Conservation (phyloP, 2,329 filamentous ascomycete genomes). For the Didymella keratinophila region DNA sequence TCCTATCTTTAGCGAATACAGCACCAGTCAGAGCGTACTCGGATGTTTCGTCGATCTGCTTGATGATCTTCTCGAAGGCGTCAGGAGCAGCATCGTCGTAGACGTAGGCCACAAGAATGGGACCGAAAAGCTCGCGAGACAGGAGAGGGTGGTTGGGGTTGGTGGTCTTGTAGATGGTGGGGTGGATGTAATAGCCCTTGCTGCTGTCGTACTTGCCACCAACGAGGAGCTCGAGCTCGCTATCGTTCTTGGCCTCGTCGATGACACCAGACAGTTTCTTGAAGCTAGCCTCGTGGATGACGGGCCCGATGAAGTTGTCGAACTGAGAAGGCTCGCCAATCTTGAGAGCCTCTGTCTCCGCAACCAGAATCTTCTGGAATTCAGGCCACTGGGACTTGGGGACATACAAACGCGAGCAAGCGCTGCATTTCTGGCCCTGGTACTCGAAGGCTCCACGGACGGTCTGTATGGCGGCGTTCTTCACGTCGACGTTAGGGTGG, state of each 20-base stretch:
- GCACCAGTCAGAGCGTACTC: slow-evolving; percentile 82
- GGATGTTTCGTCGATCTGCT: slow-evolving; percentile 72
- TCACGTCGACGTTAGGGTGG: slow-evolving; percentile 77
- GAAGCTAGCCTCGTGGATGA: slow-evolving; percentile 84
- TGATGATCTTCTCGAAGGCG: slow-evolving; percentile 67
- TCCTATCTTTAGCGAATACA: slow-evolving; percentile 75
- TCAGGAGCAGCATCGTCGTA: slow-evolving; percentile 72
- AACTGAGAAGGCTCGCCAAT: slow-evolving; percentile 75
- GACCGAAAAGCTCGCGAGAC: slow-evolving; percentile 82
- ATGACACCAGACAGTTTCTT: slow-evolving; percentile 80
- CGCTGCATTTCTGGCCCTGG: slow-evolving; percentile 91
- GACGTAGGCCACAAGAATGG: slow-evolving; percentile 75
- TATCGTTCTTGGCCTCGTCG: slow-evolving; percentile 79
- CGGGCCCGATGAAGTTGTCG: slow-evolving; percentile 83
- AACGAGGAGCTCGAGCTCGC: slow-evolving; percentile 73
- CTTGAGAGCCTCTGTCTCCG: slow-evolving; percentile 74
- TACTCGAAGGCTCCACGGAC: slow-evolving; percentile 89
- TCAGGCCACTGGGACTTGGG: slow-evolving; percentile 76
- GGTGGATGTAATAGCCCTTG: slow-evolving; percentile 83
- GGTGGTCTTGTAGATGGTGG: slow-evolving; percentile 79
- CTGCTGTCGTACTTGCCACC: slow-evolving; percentile 80
- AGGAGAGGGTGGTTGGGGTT: slow-evolving; percentile 79
- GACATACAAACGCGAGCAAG: slow-evolving; percentile 81
- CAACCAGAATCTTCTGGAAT: slow-evolving; percentile 71
- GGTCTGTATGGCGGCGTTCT: slow-evolving; percentile 81